Evolutionary conservation across 305 asterid species (phyloP), one percentile per base, ranked within the genome.

Genomic region (Ruellia speciosa): DNA sequence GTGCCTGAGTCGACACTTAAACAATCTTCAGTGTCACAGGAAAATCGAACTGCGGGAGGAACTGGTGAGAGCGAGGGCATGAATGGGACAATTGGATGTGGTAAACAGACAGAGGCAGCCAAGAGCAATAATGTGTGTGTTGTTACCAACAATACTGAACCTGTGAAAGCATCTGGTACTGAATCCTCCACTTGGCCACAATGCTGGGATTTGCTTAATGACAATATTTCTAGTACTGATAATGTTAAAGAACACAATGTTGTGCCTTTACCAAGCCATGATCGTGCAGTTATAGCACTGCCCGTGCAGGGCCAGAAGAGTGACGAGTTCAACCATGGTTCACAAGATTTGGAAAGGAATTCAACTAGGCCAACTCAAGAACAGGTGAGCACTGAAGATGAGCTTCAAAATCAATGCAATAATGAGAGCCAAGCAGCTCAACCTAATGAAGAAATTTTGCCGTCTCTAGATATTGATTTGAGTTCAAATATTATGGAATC

Each of bases 131-230:
- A 62, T 45, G 55, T 43, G 43, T 58, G 41, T 59, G 70, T 58
- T 65, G 54, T 62, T 33, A 57, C 67, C n/a, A 71, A 65, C 64
- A 62, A 65, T 57, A 4, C 60, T 63, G 52, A 75, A 60, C 58
- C 56, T 51, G 71, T 18, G 40, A 77, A 66, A 74, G 78, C 55
- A 49, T 77, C 71, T 34, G 82, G 63, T 49, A 56, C 77, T 39
- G 70, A 71, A 53, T 59, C 81, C 49, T 70, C 31, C 31, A 24
- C 77, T 16, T 47, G 52, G 52, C 52, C 52, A 16, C 52, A 65
- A 18, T 68, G 77, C 67, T 68, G 76, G 87, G 90, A 76, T 59
- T 66, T 79, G 70, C 77, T 79, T 18, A 84, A 77, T 68, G 81
- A 74, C 62, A 66, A 65, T 58, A 77, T 43, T 76, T 61, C 79